Evolutionary conservation across 495 filamentous ascomycete species (phyloP).

Genomic region (Podospora sp.): DNA sequence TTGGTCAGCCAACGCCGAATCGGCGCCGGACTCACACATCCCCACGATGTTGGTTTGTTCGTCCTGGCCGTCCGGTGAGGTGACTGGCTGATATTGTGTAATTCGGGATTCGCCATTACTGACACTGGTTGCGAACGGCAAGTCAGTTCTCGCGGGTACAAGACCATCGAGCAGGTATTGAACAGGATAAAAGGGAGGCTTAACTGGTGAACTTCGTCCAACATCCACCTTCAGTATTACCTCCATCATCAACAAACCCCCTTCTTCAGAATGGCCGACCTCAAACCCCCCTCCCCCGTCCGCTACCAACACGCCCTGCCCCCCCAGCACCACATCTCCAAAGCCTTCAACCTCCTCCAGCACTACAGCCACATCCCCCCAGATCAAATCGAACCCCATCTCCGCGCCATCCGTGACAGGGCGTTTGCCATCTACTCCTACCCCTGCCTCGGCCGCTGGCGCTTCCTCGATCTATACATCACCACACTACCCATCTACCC

Average conservation of each 20-base stretch:
- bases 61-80: no score
- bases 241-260: no score
- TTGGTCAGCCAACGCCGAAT: background rate
- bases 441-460: conserved; percentile 46
- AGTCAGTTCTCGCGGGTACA: no score
- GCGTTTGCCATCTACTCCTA: conserved; percentile 44
- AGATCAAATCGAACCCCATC: conserved; percentile 49
- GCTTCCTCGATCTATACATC: conserved; percentile 44
- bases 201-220: no score
- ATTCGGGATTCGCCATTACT: no score
- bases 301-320: conserved; percentile 16
- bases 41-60: no score
- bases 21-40: background rate
- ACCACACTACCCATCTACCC: conserved; percentile 32
- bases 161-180: no score
- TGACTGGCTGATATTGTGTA: no score
- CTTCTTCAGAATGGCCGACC: background rate
- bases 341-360: conserved; percentile 40
- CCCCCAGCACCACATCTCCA: conserved; percentile 6
- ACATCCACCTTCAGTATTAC: no score
- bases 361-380: conserved; percentile 52
- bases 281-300: background rate
- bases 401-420: conserved; percentile 45
- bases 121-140: no score
- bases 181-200: no score